A percentile compares a stretch with the other conserved stretches of the same genome.
Evolutionary conservation across 192 early-diverging fungal genomes (phyloP).

Genomic region (Entomortierella chlamydospora): DNA sequence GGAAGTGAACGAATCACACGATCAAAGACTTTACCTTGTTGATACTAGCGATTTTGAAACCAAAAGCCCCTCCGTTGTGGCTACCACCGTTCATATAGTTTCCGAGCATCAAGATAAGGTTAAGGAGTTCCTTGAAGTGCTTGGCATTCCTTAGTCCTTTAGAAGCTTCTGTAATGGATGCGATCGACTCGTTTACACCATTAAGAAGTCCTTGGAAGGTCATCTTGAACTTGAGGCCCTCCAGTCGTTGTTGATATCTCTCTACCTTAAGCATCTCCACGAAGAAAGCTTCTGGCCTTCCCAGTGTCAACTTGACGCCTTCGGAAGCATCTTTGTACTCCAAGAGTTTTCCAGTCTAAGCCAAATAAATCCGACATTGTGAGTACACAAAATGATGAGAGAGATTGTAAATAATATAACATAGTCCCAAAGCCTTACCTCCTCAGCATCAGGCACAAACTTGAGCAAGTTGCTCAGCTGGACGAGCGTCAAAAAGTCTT

Average conservation of each 20-base stretch:
- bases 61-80: slow-evolving; percentile 87
- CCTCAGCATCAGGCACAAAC: slow-evolving; percentile 82
- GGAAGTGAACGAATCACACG: not conserved
- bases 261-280: slow-evolving; percentile 84
- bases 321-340: slow-evolving; percentile 76
- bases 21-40: slow-evolving; percentile 66
- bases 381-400: not conserved
- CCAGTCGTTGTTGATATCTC: slow-evolving; percentile 79
- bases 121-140: slow-evolving; percentile 77
- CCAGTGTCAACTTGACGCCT: slow-evolving; percentile 68
- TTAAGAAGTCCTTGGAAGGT: slow-evolving; percentile 73
- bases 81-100: slow-evolving; percentile 87
- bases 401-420: not conserved
- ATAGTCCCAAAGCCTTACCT: slow-evolving; percentile 44
- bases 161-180: slow-evolving; percentile 72
- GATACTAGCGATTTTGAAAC: slow-evolving; percentile 84
- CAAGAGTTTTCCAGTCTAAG: slow-evolving; percentile 70
- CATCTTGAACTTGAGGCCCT: slow-evolving; percentile 72
- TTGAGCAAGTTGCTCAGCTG: slow-evolving; percentile 74
- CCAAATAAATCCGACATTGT: not conserved
- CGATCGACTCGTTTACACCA: slow-evolving; percentile 70
- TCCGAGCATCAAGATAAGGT: slow-evolving; percentile 80
- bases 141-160: slow-evolving; percentile 75
- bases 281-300: slow-evolving; percentile 78
- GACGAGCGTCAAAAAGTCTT: slow-evolving; percentile 72